Percentiles rank a stretch among this genome's conserved stretches.
Conservation (phyloP, 225 moss, liverwort and hornwort genomes). For the Pseudoscleropodium purum region DNA sequence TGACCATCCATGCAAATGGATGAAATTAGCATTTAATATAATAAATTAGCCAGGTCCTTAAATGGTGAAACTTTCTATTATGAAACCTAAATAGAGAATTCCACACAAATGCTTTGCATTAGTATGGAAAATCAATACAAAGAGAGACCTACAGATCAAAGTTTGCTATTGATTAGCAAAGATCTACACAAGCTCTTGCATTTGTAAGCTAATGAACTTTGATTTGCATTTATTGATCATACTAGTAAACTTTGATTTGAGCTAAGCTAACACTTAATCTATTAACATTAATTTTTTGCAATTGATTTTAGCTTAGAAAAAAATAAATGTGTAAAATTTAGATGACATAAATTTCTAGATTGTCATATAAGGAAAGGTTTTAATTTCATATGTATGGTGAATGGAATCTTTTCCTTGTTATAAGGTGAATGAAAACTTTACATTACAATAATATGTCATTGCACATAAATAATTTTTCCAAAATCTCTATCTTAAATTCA, state of each 20-base stretch:
- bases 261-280: background rate
- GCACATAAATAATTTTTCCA: background rate
- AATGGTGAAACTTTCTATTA: too few relatives aligned
- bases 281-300: background rate
- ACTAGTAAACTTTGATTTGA: background rate
- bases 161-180: background rate
- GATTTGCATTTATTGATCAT: background rate
- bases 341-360: fast-evolving
- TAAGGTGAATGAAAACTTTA: background rate
- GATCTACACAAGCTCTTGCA: background rate
- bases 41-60: too few relatives aligned
- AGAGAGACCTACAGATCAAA: too few relatives aligned
- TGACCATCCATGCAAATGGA: too few relatives aligned
- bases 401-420: background rate
- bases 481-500: background rate
- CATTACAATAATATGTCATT: background rate
- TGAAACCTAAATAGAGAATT: background rate
- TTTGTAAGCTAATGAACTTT: too few relatives aligned
- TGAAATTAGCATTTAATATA: too few relatives aligned
- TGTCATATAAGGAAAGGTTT: background rate
- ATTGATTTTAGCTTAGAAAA: background rate
- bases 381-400: background rate
- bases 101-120: fast-evolving
- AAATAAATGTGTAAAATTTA: background rate
- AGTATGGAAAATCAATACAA: background rate